Evolutionary conservation across 2,329 filamentous ascomycete species (phyloP).

Genomic region (Fusarium piperis): DNA sequence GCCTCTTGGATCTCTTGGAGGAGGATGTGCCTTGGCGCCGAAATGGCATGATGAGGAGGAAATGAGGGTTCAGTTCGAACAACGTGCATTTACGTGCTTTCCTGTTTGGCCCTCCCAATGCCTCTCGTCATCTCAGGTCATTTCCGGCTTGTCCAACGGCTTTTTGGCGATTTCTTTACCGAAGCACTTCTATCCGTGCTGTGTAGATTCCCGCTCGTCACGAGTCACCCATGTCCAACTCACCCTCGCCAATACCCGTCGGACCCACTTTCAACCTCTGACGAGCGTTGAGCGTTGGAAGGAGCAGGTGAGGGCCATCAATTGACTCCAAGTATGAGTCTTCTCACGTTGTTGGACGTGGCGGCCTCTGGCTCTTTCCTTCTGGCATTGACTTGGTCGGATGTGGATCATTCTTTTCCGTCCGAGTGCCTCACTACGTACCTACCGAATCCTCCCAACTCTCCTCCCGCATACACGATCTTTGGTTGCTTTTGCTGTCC

Average conservation of each 20-base stretch:
- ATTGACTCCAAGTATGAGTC: conserved; percentile 10
- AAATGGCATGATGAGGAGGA: conserved; percentile 19
- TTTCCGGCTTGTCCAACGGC: conserved; percentile 14
- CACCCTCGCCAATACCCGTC: background rate
- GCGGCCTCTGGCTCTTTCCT: background rate
- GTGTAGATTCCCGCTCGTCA: background rate
- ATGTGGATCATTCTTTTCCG: conserved; percentile 30
- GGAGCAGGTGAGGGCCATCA: background rate
- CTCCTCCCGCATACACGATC: conserved; percentile 39
- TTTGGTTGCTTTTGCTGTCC: conserved; percentile 36
- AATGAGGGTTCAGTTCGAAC: background rate
- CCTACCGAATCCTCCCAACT: background rate
- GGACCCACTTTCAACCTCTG: conserved; percentile 31
- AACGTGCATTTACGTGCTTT: background rate
- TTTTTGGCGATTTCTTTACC: background rate
- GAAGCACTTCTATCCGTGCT: background rate
- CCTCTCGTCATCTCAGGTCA: conserved; percentile 9
- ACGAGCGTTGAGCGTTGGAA: conserved; percentile 6
- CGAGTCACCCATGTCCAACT: background rate
- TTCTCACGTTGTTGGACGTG: conserved; percentile 12
- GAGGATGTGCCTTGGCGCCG: conserved; percentile 2
- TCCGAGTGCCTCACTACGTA: background rate
- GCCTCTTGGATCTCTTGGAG: conserved; percentile 4
- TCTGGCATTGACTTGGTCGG: background rate
- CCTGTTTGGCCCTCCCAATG: background rate